Evolutionary conservation across 371 early-diverging fungal species (phyloP).

Genomic region (Mucor irregularis): DNA sequence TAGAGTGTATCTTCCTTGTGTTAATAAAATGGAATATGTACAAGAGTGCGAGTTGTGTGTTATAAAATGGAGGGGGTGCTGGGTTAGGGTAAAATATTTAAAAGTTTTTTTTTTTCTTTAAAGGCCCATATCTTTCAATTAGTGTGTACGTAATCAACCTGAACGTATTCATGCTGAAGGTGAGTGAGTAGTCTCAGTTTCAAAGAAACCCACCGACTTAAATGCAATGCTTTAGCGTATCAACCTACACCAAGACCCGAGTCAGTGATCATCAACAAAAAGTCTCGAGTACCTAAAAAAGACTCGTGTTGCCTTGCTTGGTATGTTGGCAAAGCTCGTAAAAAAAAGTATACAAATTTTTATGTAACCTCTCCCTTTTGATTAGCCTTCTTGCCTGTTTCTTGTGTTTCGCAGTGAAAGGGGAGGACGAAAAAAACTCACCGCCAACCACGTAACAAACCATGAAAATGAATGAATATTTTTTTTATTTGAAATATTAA

Average conservation of each 20-base stretch:
- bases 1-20: too few relatives aligned
- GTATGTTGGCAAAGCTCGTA: not conserved
- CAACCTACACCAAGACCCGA: slow-evolving; percentile 16
- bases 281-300: not conserved
- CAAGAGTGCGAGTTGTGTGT: too few relatives aligned
- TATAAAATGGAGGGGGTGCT: too few relatives aligned
- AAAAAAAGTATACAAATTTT: not conserved
- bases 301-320: slow-evolving; percentile 16
- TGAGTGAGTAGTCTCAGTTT: not conserved
- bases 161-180: not conserved
- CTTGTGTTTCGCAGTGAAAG: slow-evolving; percentile 14
- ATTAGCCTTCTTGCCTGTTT: slow-evolving; percentile 13
- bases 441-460: not conserved
- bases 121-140: slow-evolving; percentile 7
- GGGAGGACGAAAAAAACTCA: slow-evolving; percentile 1
- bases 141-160: too few relatives aligned
- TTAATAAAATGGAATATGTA: not conserved
- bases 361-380: not conserved
- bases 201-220: not conserved
- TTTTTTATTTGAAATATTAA: slow-evolving; percentile 1
- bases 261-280: slow-evolving; percentile 7
- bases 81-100: too few relatives aligned
- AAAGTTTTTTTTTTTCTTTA: not conserved
- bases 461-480: not conserved
- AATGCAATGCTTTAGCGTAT: slow-evolving; percentile 3